Evolutionary conservation across 768 basidiomycete genomes (phyloP).

Genomic region (Agaricus blazei): DNA sequence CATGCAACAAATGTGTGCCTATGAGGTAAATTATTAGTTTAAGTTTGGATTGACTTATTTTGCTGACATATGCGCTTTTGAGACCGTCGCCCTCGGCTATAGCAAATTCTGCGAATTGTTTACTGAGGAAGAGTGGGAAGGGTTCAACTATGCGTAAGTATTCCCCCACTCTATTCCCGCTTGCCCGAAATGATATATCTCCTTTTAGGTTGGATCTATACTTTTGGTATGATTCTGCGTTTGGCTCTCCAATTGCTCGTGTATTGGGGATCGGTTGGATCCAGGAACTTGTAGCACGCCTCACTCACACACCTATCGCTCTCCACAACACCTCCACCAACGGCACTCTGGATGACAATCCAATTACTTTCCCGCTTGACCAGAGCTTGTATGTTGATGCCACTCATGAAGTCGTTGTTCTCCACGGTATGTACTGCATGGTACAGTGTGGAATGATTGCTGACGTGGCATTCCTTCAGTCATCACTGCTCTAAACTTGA

Average conservation of each 20-base stretch:
- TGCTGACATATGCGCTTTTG: background rate
- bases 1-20: conserved; percentile 81
- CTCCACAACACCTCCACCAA: conserved; percentile 82
- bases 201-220: conserved; percentile 51
- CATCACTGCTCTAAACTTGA: conserved; percentile 80
- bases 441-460: background rate
- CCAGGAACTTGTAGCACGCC: conserved; percentile 78
- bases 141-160: conserved; percentile 79
- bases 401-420: conserved; percentile 83
- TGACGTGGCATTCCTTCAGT: conserved; percentile 33
- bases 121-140: conserved; percentile 89
- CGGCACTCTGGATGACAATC: conserved; percentile 67
- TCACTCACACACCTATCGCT: conserved; percentile 69
- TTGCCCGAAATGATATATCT: background rate
- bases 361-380: conserved; percentile 63
- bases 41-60: background rate
- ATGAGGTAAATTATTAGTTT: conserved; percentile 50
- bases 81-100: conserved; percentile 90
- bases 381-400: conserved; percentile 83
- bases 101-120: conserved; percentile 90
- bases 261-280: conserved; percentile 76
- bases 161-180: background rate
- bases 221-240: conserved; percentile 78
- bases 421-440: background rate
- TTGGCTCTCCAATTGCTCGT: conserved; percentile 76